Evolutionary conservation across 306 rosid genomes (phyloP).

Genomic region (barrel medic (Medicago truncatula)): MtrunA17r5.0-ANR NC_053044.1:50181001-50181500

Average conservation of each 20-base stretch:
- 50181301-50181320: slow-evolving; percentile 63
- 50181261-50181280: slow-evolving; percentile 52
- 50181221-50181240: slow-evolving; percentile 28
- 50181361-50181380: slow-evolving; percentile 83
- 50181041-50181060: neutral
- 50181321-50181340: slow-evolving; percentile 58
- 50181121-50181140: neutral
- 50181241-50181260: slow-evolving; percentile 68
- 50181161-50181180: neutral
- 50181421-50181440: slow-evolving; percentile 76
- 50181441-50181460: slow-evolving; percentile 70
- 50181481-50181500: slow-evolving; percentile 11
- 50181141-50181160: neutral
- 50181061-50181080: neutral
- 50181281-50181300: slow-evolving; percentile 58
- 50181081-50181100: neutral
- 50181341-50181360: slow-evolving; percentile 61
- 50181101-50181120: neutral
- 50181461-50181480: slow-evolving; percentile 45
- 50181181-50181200: neutral
- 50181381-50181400: slow-evolving; percentile 84
- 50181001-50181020: no score
- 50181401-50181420: slow-evolving; percentile 76
- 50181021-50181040: no score
- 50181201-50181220: neutral